Evolutionary conservation across 2,329 filamentous ascomycete species (phyloP), one percentile per base, ranked within the genome.

Genomic region (Plectosphaerella cucumerina): DNA sequence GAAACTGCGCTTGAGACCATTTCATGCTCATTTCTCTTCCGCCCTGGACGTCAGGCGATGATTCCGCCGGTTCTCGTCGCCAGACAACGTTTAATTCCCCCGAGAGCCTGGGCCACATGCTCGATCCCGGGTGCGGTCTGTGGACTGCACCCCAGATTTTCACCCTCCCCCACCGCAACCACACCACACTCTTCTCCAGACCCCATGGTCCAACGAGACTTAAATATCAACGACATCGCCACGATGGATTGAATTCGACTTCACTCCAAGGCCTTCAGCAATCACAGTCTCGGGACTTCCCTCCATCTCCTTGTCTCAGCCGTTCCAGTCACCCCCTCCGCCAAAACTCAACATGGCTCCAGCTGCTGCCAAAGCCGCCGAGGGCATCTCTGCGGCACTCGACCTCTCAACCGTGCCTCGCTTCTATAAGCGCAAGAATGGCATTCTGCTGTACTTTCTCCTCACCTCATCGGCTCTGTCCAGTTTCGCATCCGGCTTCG

Each of bases 381-480:
- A 69, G 22, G 62, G 59, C 33, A 63, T 69, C 20, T 43, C 56
- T 33, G 58, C 65, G 15, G 59, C 63, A 2, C 63, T 69, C 17
- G 65, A 70, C 50, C 52, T 69, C 31, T 53, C 57, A 3, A 44
- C 60, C 0, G 57, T 66, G 5, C 60, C 65, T 1, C 66, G 65
- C 0, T 70, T 70, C 48, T 70, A 65, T 61, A 60, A 60, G 11
- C 55, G 68, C 12, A 72, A 70, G 44, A 75, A 74, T 63, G 70
- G 70, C 2, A 60, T 72, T 3, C 56, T 72, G 15, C 59, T 73
- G 4, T 73, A 73, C 55, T 72, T 73, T 35, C 56, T 73, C 4
- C 63, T 73, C 15, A 73, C 71, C 0, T 73, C 71, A 0, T 73
- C 70, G 5, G 61, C 72, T 1, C 56, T 73, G 31, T 67, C 70